Base-by-base conservation (phyloP, 2,329 filamentous ascomycete genomes). In the Penicillium sp. region DNA sequence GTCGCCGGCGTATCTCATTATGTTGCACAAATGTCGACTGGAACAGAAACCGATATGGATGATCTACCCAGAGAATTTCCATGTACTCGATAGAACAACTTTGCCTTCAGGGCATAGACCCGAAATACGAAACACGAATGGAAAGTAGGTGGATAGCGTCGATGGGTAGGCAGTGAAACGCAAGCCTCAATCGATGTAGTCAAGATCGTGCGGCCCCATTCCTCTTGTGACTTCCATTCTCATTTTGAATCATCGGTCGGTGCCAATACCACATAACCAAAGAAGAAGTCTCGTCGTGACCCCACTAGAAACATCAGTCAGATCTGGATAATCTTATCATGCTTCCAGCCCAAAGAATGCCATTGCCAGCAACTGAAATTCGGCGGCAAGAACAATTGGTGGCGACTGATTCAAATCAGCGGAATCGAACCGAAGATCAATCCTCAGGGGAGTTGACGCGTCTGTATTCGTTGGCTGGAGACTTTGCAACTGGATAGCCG, bases 71-170 rank as follows among this genome's bases (percentile, higher is more conserved):
- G 12, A 4, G 27, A 2, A 16, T 48, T 46, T 8, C 27, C 37
- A 34, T 56, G 47, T 25, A 29, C 23, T 29, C 31, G 38, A 44
- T 46, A 59, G 7, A 41, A 45, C 3, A 61, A 16, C 5, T 7
- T 50, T 2, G 52, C 27, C n/a, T 49, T 59, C 12, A 64, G 2
- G 1, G 58, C 38, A 44, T 62, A 65, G 9, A 38, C 48, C 10
- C 60, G 54, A 9, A 60, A 62, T 10, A 61, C 41, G 6, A 62
- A 59, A 41, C 60, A 65, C 3, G 57, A 63, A 35, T 59, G 50
- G 15, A 59, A 62, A 10, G 51, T 61, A 5, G 55, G 51, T 4
- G 58, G 49, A 27, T 57, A 57, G 7, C 10, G 21, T 8, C 37
- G 39, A 32, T 38, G 12, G 3, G 21, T 18, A 3, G 56, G 49